phyloP scores from a whole-genome alignment of 1,139 yeast genomes.

The Starmera stellimalicola region DNA sequence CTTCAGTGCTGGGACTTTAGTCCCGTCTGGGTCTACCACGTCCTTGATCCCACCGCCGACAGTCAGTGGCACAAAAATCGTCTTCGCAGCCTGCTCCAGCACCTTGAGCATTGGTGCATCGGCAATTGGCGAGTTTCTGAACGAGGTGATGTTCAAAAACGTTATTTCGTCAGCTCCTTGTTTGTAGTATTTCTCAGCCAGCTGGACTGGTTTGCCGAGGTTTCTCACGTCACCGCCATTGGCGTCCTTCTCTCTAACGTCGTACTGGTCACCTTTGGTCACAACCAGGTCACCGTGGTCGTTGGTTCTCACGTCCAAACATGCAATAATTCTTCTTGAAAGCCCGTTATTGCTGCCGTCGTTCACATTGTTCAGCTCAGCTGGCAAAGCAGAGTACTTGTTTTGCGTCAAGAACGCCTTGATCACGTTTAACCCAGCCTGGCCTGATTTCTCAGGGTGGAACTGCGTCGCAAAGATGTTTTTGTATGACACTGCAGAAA shows the following conservation, averaged over 20 bases:
- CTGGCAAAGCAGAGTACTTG: slow-evolving; percentile 22
- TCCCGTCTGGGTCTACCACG: slow-evolving; percentile 74
- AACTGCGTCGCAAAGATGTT: slow-evolving; percentile 92
- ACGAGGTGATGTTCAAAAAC: slow-evolving; percentile 87
- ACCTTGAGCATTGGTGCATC: slow-evolving; percentile 96
- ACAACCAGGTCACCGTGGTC: slow-evolving; percentile 93
- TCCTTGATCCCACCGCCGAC: slow-evolving; percentile 98
- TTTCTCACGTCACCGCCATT: slow-evolving; percentile 63
- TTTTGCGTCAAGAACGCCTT: slow-evolving; percentile 57
- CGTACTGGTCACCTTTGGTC: slow-evolving; percentile 96
- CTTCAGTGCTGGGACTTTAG: slow-evolving; percentile 68
- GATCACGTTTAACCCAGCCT: slow-evolving; percentile 74
- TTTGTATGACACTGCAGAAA: slow-evolving; percentile 73
- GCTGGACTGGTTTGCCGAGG: slow-evolving; percentile 89
- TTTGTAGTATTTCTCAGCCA: slow-evolving; percentile 78
- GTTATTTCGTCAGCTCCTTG: slow-evolving; percentile 98
- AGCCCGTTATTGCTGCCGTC: slow-evolving; percentile 59
- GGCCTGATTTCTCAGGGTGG: slow-evolving; percentile 95
- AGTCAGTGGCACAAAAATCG: slow-evolving; percentile 90
- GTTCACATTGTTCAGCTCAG: slow-evolving; percentile 20
- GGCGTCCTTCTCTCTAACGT: slow-evolving; percentile 67
- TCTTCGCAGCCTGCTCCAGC: slow-evolving; percentile 69
- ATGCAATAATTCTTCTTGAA: slow-evolving; percentile 86
- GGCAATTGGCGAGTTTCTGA: slow-evolving; percentile 81
- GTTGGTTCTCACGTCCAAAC: slow-evolving; percentile 91